Evolutionary conservation across 225 moss, liverwort and hornwort species (phyloP).

Genomic region (Takakia lepidozioides): DNA sequence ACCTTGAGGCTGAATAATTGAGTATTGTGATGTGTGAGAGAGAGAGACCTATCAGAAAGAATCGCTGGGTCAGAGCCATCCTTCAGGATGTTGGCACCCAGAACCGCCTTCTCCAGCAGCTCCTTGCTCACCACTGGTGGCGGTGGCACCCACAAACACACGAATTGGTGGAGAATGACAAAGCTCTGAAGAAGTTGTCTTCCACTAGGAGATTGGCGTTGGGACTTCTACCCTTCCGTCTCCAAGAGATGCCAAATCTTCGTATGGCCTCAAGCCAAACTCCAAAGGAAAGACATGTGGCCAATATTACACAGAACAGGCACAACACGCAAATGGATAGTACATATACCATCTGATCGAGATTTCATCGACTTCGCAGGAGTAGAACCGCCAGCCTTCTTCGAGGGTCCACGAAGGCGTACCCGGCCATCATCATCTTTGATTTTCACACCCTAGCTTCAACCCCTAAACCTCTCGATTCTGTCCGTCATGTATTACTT

Average conservation of each 20-base stretch:
- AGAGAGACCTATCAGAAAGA: constrained; percentile 45
- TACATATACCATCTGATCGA: constrained; percentile 20
- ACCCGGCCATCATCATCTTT: constrained; percentile 41
- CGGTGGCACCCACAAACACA: constrained; percentile 10
- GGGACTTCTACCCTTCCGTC: too few species aligned
- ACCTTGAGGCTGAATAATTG: too few species aligned
- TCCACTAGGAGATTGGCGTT: too few species aligned
- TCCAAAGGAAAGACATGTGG: neutral
- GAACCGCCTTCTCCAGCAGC: constrained; percentile 73
- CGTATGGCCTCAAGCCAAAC: neutral
- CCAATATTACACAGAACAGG: neutral
- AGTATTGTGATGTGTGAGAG: too few species aligned
- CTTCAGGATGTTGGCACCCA: constrained; percentile 88
- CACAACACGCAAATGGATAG: neutral
- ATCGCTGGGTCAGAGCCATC: constrained; percentile 76
- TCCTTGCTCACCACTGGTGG: constrained; percentile 85
- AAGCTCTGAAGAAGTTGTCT: neutral
- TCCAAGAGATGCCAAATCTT: too few species aligned
- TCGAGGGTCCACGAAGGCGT: constrained; percentile 50
- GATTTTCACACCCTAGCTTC: too few species aligned
- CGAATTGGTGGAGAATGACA: neutral
- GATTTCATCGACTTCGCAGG: constrained; percentile 44
- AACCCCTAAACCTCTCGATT: too few species aligned
- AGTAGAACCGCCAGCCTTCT: constrained; percentile 53
- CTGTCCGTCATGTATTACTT: too few species aligned